Evolutionary conservation across 2,329 filamentous ascomycete species (phyloP).

Genomic region (Nothopassalora personata): DNA sequence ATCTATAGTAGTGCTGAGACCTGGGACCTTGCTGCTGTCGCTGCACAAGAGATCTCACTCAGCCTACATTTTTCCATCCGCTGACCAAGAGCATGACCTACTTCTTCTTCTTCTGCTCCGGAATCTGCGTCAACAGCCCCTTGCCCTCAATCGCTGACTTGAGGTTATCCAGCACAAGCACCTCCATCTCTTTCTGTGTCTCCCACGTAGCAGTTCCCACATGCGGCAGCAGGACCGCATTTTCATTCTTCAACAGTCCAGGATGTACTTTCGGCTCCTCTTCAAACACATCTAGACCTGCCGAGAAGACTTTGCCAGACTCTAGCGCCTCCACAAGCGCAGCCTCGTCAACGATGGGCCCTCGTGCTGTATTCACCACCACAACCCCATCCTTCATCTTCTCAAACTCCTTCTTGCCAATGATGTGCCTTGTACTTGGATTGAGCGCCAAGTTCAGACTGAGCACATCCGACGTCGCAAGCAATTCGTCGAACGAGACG

Average conservation of each 20-base stretch:
- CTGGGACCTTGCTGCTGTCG: background rate
- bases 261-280: slow-evolving; percentile 51
- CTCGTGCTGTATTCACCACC: slow-evolving; percentile 55
- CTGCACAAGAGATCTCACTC: background rate
- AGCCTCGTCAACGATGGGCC: slow-evolving; percentile 53
- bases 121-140: slow-evolving; percentile 55
- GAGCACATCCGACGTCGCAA: slow-evolving; percentile 51
- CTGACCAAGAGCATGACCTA: background rate
- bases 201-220: slow-evolving; percentile 57
- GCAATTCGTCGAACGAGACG: slow-evolving; percentile 52
- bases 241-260: slow-evolving; percentile 46
- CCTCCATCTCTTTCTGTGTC: slow-evolving; percentile 58
- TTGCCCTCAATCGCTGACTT: slow-evolving; percentile 53
- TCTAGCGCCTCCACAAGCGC: slow-evolving; percentile 51
- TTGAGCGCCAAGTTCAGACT: slow-evolving; percentile 51
- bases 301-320: slow-evolving; percentile 50
- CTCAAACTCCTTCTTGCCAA: slow-evolving; percentile 47
- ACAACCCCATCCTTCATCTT: slow-evolving; percentile 53
- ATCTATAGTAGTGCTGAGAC: background rate
- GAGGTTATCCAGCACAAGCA: slow-evolving; percentile 55
- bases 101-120: slow-evolving; percentile 53
- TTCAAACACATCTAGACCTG: slow-evolving; percentile 55
- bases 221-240: slow-evolving; percentile 54
- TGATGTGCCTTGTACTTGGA: slow-evolving; percentile 48
- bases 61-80: background rate